These are phyloP conservation scores for Fraxinus latifolia DNA, from an alignment of 305 asterid genomes.

Conservation along the genomic window DNA sequence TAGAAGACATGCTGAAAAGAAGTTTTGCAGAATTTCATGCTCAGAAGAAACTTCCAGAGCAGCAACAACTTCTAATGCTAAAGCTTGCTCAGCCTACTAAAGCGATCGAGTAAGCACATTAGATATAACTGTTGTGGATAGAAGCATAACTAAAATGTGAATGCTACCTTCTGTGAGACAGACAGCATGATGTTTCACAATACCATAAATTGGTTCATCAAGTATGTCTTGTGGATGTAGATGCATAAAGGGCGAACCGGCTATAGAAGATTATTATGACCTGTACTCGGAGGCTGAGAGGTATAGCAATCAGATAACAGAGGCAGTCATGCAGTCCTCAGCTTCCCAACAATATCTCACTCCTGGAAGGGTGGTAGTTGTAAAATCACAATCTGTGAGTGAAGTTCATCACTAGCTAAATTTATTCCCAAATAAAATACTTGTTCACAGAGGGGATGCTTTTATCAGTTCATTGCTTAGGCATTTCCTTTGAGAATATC, in stretches of 20 bases:
- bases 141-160: constrained; percentile 3
- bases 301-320: constrained; percentile 44
- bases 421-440: constrained; percentile 18
- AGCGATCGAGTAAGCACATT: constrained; percentile 68
- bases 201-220: constrained; percentile 10
- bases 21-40: constrained; percentile 99
- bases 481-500: constrained; percentile 2
- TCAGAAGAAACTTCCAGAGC: constrained; percentile 95
- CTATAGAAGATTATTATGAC: constrained; percentile 87
- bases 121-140: constrained; percentile 9
- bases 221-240: constrained; percentile 40
- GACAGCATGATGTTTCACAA: constrained; percentile 10
- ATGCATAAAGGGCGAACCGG: constrained; percentile 97
- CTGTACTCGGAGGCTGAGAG: constrained; percentile 68
- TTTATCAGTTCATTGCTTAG: constrained; percentile 1
- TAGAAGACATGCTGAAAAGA: constrained; percentile 98
- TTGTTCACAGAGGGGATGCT: constrained; percentile 17
- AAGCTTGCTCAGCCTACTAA: constrained; percentile 77
- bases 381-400: constrained; percentile 77
- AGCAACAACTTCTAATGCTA: constrained; percentile 72
- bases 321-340: constrained; percentile 76
- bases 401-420: neutral
- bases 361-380: constrained; percentile 87
- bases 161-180: constrained; percentile 2
- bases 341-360: constrained; percentile 58